A percentile compares a stretch with the other conserved stretches of the same genome.
These are phyloP conservation scores for Capsicum chinense DNA, from an alignment of 257 asterid genomes.

Conservation along the genomic window DNA sequence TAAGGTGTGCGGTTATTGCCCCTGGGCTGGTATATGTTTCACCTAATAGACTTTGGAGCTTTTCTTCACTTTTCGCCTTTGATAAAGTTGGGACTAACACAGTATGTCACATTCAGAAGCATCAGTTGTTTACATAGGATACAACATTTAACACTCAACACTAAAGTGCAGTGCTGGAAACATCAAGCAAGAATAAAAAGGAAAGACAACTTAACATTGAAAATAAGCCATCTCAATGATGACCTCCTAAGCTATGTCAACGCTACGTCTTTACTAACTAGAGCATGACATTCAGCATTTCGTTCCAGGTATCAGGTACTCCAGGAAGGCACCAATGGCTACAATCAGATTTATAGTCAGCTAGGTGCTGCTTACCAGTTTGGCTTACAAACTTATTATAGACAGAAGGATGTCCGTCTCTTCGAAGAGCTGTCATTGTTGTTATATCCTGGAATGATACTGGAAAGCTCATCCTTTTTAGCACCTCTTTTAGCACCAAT, in stretches of 20 bases:
- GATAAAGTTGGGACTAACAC: background rate
- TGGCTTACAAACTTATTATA: constrained; percentile 56
- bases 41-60: background rate
- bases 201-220: background rate
- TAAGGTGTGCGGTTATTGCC: background rate
- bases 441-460: constrained; percentile 74
- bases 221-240: background rate
- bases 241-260: constrained; percentile 25
- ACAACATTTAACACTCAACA: constrained; percentile 7
- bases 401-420: constrained; percentile 92
- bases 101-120: constrained; percentile 4
- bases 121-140: constrained; percentile 23
- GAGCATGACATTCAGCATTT: constrained; percentile 64
- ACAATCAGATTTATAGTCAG: constrained; percentile 62
- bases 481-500: constrained; percentile 55
- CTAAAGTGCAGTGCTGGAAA: background rate
- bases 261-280: constrained; percentile 29
- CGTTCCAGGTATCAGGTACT: constrained; percentile 92
- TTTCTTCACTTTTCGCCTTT: background rate
- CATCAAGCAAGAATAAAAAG: background rate
- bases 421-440: constrained; percentile 58
- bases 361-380: constrained; percentile 48
- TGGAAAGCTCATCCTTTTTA: constrained; percentile 63
- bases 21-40: background rate
- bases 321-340: constrained; percentile 98